Evolutionary conservation across 306 rosid genomes (phyloP).

Genomic region (Sindora glabra): DNA sequence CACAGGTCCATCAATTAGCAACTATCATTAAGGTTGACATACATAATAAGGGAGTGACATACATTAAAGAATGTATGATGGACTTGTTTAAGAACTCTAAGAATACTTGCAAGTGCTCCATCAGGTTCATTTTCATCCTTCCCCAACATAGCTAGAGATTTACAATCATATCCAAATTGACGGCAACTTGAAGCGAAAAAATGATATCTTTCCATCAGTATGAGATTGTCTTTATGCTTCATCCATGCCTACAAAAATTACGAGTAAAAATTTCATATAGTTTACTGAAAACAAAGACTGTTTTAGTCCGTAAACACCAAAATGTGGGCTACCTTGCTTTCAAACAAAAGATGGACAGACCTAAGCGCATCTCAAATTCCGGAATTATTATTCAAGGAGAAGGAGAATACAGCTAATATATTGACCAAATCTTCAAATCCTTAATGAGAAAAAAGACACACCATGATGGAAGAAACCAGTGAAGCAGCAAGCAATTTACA

Average conservation of each 20-base stretch:
- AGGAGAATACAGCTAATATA: neutral
- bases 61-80: constrained; percentile 70
- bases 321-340: neutral
- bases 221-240: constrained; percentile 69
- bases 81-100: constrained; percentile 59
- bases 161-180: constrained; percentile 67
- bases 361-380: neutral
- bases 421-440: too few relatives aligned
- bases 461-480: neutral
- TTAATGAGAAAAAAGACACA: too few relatives aligned
- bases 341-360: constrained; percentile 1
- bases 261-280: constrained; percentile 1
- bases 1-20: neutral
- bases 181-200: constrained; percentile 80
- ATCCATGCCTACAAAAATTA: constrained; percentile 67
- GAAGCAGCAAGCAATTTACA: neutral
- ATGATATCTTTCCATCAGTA: constrained; percentile 90
- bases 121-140: constrained; percentile 73
- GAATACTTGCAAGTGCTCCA: constrained; percentile 72
- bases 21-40: neutral
- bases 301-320: constrained; percentile 1
- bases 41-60: constrained; percentile 11
- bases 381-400: neutral
- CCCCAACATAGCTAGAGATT: constrained; percentile 65
- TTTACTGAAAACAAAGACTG: neutral